Evolutionary conservation across 169 alveolate species (phyloP), one percentile per base, ranked within the genome.

Genomic region (Plasmodium knowlesi): DNA sequence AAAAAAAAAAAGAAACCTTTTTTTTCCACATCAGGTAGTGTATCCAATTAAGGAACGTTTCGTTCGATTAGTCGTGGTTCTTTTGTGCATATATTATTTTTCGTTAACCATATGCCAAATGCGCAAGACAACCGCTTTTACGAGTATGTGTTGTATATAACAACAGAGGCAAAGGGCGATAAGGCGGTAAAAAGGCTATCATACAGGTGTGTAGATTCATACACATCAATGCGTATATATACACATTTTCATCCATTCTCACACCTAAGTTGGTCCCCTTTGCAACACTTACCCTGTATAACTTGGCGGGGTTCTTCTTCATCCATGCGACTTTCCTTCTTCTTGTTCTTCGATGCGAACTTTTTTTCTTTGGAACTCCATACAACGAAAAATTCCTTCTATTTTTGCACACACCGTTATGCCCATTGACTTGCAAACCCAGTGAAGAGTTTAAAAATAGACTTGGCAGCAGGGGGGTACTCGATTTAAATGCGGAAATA

Each of bases 281-380:
- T 76, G 74, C 43, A 41, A 83, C 19, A 74, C 95, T 84, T 88
- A 96, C 98, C 93, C 84, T 78, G 67, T 88, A 92, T 76, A 94
- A 92, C 74, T 95, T 95, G 2, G 94, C 94, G 32, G 98, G 98
- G 86, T 81, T 82, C 81, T 96, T 92, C 88, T 94, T 96, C 98
- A 96, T 96, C 98, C 98, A 96, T 41, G 98, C 98, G 25, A 96
- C 95, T 84, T 94, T 95, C 70, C 98, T 84, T 73, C 96, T 94
- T 16, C 96, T 72, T 32, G 98, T 96, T 72, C 97, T 71, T 53
- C 98, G 80, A 34, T 94, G 94, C 34, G 98, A 96, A 22, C 97
- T 96, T 67, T 96, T 96, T 94, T 96, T 96, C 94, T 96, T 96
- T 28, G 98, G 98, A 12, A 96, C 98, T 3, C 96, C 98, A 88